These are phyloP conservation scores for Westerdykella aurantiaca DNA, from an alignment of 2,329 filamentous ascomycete genomes.

Conservation along the genomic window DNA sequence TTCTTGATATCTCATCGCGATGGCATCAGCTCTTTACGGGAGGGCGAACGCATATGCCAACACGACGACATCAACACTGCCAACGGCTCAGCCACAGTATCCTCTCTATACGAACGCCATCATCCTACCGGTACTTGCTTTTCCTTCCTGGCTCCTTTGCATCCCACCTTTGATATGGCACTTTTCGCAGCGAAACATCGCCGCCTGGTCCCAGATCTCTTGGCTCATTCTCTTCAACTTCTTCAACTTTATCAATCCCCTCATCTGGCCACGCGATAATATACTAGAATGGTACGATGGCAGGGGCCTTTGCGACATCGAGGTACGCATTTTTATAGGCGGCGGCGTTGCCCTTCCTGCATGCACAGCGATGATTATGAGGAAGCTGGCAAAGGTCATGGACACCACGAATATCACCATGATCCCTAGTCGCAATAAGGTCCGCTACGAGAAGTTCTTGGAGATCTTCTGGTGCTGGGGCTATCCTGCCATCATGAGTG, in stretches of 20 bases:
- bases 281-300: conserved; percentile 53
- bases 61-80: neutral
- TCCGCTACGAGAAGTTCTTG: conserved; percentile 42
- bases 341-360: conserved; percentile 49
- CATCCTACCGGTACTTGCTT: conserved; percentile 45
- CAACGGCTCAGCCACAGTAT: conserved; percentile 1
- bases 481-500: conserved; percentile 51
- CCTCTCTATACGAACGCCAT: conserved; percentile 33
- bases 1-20: too few relatives aligned
- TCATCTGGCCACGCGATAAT: conserved; percentile 60
- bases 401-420: conserved; percentile 53
- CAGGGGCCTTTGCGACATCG: conserved; percentile 57
- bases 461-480: conserved; percentile 53
- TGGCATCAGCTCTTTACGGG: too few relatives aligned
- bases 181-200: conserved; percentile 54
- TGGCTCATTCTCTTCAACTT: conserved; percentile 55
- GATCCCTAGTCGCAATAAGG: conserved; percentile 45
- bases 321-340: conserved; percentile 54
- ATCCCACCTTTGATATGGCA: conserved; percentile 57
- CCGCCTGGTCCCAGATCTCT: conserved; percentile 51
- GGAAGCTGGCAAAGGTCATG: conserved; percentile 55
- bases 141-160: conserved; percentile 48
- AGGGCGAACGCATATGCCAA: too few relatives aligned
- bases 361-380: conserved; percentile 53
- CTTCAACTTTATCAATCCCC: conserved; percentile 55